These are phyloP conservation scores for Penicillium psychrosexuale DNA, from an alignment of 2,329 filamentous ascomycete genomes.

Conservation along the genomic window DNA sequence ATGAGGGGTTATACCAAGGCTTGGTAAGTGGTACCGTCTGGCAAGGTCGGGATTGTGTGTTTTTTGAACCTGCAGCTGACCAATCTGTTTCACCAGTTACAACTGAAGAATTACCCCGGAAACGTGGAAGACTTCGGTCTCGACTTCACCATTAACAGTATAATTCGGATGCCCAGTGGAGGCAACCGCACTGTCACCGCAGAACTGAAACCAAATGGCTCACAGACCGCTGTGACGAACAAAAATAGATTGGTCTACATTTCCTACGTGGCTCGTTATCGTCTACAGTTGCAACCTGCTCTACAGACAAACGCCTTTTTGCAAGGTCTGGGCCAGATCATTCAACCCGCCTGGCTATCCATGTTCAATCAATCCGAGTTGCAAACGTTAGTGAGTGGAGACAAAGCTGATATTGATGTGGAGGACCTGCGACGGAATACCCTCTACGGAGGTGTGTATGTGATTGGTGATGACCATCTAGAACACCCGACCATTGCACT, in stretches of 20 bases:
- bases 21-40: conserved; percentile 50
- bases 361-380: conserved; percentile 99
- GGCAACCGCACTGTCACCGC: conserved; percentile 63
- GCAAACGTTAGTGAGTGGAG: conserved; percentile 87
- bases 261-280: conserved; percentile 82
- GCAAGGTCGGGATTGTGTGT: not conserved
- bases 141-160: conserved; percentile 86
- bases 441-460: conserved; percentile 80
- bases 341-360: conserved; percentile 86
- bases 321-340: conserved; percentile 78
- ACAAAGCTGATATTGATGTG: conserved; percentile 80
- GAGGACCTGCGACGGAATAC: conserved; percentile 82
- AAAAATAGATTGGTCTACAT: conserved; percentile 94
- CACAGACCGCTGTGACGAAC: conserved; percentile 77
- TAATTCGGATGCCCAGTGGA: conserved; percentile 52
- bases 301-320: conserved; percentile 86
- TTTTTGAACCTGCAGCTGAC: conserved; percentile 1
- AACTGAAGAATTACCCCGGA: conserved; percentile 80
- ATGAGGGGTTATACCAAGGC: conserved; percentile 86
- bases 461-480: conserved; percentile 78
- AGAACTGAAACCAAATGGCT: conserved; percentile 73
- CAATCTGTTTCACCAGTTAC: conserved; percentile 36
- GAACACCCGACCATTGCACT: conserved; percentile 83
- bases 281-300: conserved; percentile 74
- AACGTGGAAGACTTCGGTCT: conserved; percentile 77